Percentiles rank a stretch among this genome's conserved stretches.
Evolutionary conservation across 352 stramenopile genomes (phyloP).

Genomic region (Phytopythium mirpurense): DNA sequence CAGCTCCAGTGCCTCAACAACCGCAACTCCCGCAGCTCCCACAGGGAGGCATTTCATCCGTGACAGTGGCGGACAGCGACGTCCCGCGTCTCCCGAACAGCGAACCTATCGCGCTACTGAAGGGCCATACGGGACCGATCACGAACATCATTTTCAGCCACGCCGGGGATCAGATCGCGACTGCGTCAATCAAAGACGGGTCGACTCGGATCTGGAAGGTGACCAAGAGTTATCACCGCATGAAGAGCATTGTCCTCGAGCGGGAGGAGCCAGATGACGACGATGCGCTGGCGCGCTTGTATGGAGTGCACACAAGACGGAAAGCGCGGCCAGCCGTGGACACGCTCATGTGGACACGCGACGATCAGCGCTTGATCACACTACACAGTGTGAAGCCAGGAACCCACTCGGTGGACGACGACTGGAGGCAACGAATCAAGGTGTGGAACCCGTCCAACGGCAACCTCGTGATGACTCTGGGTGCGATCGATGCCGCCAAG

Average conservation of each 20-base stretch:
- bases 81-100: constrained; percentile 34
- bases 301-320: constrained; percentile 36
- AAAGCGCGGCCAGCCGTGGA: constrained; percentile 46
- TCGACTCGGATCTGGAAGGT: constrained; percentile 64
- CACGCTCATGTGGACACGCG: constrained; percentile 55
- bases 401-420: constrained; percentile 31
- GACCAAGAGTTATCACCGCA: constrained; percentile 53
- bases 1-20: constrained; percentile 26
- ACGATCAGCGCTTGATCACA: constrained; percentile 60
- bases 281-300: constrained; percentile 37
- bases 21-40: constrained; percentile 48
- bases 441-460: constrained; percentile 56
- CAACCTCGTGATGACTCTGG: constrained; percentile 56
- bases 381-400: constrained; percentile 66
- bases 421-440: constrained; percentile 60
- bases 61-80: constrained; percentile 41
- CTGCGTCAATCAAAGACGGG: constrained; percentile 93
- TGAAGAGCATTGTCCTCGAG: constrained; percentile 44
- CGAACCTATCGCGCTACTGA: constrained; percentile 58
- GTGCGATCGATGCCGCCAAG: constrained; percentile 47
- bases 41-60: constrained; percentile 30
- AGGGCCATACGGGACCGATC: constrained; percentile 90
- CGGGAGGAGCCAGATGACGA: constrained; percentile 37
- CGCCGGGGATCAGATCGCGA: constrained; percentile 88
- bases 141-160: constrained; percentile 93